Evolutionary conservation across 352 stramenopile species (phyloP).

Genomic region (Pseudoperonospora humuli): DNA sequence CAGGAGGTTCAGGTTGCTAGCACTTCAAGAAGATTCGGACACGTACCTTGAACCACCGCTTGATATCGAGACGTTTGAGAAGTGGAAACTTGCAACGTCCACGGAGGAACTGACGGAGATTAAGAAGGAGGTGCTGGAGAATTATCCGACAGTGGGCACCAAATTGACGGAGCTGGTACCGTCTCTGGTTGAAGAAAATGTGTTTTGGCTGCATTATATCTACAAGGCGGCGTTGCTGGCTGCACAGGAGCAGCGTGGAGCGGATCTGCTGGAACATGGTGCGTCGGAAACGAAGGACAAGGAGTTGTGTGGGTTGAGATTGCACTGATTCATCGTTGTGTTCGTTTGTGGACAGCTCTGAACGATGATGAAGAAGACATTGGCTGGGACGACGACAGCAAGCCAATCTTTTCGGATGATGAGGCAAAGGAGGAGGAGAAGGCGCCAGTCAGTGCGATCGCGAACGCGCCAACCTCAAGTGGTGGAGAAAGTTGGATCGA

Average conservation of each 20-base stretch:
- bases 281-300: slow-evolving; percentile 5
- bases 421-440: slow-evolving; percentile 38
- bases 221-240: slow-evolving; percentile 68
- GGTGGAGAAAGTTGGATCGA: slow-evolving; percentile 65
- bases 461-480: slow-evolving; percentile 26
- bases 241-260: slow-evolving; percentile 56
- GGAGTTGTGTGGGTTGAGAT: not conserved
- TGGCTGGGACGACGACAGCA: slow-evolving; percentile 36
- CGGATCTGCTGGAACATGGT: slow-evolving; percentile 59
- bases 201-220: slow-evolving; percentile 67
- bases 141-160: slow-evolving; percentile 48
- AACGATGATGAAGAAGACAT: slow-evolving; percentile 67
- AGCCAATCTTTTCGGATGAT: slow-evolving; percentile 36
- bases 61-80: slow-evolving; percentile 54
- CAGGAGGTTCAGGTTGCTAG: slow-evolving; percentile 47
- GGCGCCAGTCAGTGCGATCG: slow-evolving; percentile 1
- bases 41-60: slow-evolving; percentile 55
- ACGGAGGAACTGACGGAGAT: slow-evolving; percentile 34
- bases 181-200: slow-evolving; percentile 32
- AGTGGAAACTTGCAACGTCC: slow-evolving; percentile 36
- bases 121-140: slow-evolving; percentile 45
- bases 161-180: slow-evolving; percentile 61
- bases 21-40: slow-evolving; percentile 53
- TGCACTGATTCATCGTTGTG: slow-evolving; percentile 1
- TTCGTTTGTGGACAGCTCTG: slow-evolving; percentile 23